These are phyloP conservation scores for Plasmodium fragile DNA, from an alignment of 169 alveolate species.

Conservation along the genomic window DNA sequence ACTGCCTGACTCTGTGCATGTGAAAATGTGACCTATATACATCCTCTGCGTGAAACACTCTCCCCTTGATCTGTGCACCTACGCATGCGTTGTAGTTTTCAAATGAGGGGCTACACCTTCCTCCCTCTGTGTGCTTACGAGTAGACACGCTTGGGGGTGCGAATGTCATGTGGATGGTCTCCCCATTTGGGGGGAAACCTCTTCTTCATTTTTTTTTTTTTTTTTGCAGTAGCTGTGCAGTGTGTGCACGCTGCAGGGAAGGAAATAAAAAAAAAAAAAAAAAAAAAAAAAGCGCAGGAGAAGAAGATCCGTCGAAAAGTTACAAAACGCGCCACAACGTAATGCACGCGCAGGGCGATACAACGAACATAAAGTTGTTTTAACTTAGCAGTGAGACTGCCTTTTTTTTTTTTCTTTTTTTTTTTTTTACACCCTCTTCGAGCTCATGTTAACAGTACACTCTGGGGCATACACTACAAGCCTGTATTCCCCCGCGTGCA, in stretches of 20 bases:
- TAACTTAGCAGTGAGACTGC: not conserved
- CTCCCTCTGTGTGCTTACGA: not conserved
- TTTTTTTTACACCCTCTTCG: not conserved
- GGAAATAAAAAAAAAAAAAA: no score
- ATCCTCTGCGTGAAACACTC: not conserved
- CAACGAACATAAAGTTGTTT: not conserved
- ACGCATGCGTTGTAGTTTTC: not conserved
- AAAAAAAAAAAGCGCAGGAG: not conserved
- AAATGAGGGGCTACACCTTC: not conserved
- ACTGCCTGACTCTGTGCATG: not conserved
- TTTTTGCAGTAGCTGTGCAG: not conserved
- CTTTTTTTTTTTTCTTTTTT: not conserved
- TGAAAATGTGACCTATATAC: not conserved
- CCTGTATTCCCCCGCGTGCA: slow-evolving; percentile 12
- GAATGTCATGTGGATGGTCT: not conserved
- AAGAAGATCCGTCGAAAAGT: not conserved
- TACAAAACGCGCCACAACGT: not conserved
- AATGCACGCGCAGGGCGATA: not conserved
- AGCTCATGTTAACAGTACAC: not conserved
- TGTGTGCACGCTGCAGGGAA: not conserved
- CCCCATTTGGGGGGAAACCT: not conserved
- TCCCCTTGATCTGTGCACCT: not conserved
- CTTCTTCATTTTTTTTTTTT: not conserved
- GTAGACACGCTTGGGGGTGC: not conserved
- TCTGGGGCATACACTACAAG: not conserved